Conservation (phyloP, 768 basidiomycete genomes). For the Candolleomyces aberdarensis region DNA sequence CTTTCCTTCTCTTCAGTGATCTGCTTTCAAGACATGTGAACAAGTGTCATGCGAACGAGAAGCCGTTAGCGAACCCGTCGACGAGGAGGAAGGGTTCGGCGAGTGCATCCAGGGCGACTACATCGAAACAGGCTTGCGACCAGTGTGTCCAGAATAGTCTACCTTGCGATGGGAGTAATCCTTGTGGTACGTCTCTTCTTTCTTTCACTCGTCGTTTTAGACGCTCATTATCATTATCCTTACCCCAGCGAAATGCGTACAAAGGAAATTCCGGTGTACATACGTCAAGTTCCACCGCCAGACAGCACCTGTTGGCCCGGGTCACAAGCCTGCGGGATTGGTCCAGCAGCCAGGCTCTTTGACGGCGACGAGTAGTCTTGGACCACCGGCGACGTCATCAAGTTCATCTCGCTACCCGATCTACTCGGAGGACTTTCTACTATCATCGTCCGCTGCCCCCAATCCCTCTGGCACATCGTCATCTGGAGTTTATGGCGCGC, state of each 20-base stretch:
- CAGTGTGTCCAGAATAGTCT: slow-evolving; percentile 75
- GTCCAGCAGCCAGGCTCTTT: slow-evolving; percentile 1
- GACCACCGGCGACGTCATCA: background rate
- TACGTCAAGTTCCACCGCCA: slow-evolving; percentile 83
- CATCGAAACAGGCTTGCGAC: slow-evolving; percentile 82
- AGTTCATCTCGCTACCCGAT: background rate
- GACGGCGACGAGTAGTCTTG: background rate
- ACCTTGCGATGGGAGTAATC: slow-evolving; percentile 77
- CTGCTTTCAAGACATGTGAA: slow-evolving; percentile 83
- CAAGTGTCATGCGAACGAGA: slow-evolving; percentile 83
- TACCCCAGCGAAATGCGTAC: slow-evolving; percentile 63
- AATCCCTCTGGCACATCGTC: background rate
- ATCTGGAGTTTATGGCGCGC: background rate
- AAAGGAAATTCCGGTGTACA: slow-evolving; percentile 71
- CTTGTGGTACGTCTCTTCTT: slow-evolving; percentile 55
- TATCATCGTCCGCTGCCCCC: background rate
- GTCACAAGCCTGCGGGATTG: slow-evolving; percentile 44
- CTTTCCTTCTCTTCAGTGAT: slow-evolving; percentile 46
- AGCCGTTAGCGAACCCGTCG: slow-evolving; percentile 39
- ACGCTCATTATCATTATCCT: slow-evolving; percentile 5
- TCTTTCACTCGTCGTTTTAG: background rate
- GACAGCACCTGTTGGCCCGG: slow-evolving; percentile 74
- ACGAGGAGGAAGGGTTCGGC: slow-evolving; percentile 65
- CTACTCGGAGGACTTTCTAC: background rate
- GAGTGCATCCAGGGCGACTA: slow-evolving; percentile 67